Conservation (phyloP, 371 early-diverging fungal species). For the Vairimorpha necatrix region DNA sequence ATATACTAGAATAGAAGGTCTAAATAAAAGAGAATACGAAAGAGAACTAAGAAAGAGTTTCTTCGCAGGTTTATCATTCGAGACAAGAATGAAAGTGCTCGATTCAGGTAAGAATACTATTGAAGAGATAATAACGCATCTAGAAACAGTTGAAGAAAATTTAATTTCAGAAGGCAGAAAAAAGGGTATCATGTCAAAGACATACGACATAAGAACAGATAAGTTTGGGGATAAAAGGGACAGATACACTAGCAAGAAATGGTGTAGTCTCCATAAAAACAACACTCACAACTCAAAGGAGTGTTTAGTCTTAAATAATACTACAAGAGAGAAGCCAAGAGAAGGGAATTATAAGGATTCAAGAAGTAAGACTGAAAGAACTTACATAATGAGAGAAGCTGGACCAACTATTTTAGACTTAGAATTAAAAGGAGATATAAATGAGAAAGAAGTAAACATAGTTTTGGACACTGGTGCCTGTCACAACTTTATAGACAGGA, state of each 20-base stretch:
- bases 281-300: not conserved
- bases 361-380: not conserved
- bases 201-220: not conserved
- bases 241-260: not conserved
- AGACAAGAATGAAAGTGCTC: constrained; percentile 2
- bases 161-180: not conserved
- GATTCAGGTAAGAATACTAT: not conserved
- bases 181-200: not conserved
- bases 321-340: not conserved
- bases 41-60: not conserved
- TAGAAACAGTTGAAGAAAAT: not conserved
- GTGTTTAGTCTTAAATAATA: not conserved
- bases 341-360: not conserved
- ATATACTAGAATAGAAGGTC: not conserved
- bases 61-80: not conserved
- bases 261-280: not conserved
- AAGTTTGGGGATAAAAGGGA: not conserved
- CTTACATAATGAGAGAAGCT: not conserved
- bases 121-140: not conserved
- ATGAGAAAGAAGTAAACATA: not conserved
- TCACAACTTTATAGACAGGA: not conserved
- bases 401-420: not conserved
- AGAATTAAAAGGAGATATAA: not conserved
- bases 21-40: not conserved
- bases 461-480: not conserved